A percentile compares a stretch with the other conserved stretches of the same genome.
Conservation (phyloP, 2,329 filamentous ascomycete species). For the Harringtonia lauricola region DNA sequence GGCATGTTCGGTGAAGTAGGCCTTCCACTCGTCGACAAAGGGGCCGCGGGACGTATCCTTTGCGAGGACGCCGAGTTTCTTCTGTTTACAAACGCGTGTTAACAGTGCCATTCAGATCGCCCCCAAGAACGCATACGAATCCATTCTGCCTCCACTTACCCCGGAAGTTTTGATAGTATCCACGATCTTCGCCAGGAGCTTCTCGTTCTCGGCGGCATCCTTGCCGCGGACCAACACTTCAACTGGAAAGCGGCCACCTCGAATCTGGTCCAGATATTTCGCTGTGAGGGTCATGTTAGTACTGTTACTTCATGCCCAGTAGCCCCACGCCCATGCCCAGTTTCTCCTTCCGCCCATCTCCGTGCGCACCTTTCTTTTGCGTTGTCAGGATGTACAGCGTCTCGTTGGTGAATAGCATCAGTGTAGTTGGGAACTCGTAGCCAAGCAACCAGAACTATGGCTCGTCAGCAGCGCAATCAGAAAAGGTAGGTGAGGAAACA, state of each 20-base stretch:
- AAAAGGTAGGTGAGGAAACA: not conserved
- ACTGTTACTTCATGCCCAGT: not conserved
- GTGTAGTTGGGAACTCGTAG: slow-evolving; percentile 94
- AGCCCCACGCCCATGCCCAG: no score
- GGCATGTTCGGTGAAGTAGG: slow-evolving; percentile 61
- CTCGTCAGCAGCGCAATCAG: not conserved
- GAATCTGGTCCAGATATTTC: slow-evolving; percentile 84
- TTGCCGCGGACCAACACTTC: slow-evolving; percentile 90
- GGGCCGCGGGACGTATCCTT: slow-evolving; percentile 80
- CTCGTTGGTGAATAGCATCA: slow-evolving; percentile 86
- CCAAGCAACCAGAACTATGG: slow-evolving; percentile 90
- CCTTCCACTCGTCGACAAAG: slow-evolving; percentile 95
- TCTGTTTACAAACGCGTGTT: slow-evolving; percentile 33
- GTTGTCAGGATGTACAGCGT: slow-evolving; percentile 88
- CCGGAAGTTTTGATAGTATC: slow-evolving; percentile 82
- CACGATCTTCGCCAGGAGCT: slow-evolving; percentile 73
- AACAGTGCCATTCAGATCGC: not conserved
- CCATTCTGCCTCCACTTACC: no score
- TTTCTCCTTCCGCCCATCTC: not conserved
- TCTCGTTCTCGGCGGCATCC: slow-evolving; percentile 82
- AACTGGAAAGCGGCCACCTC: slow-evolving; percentile 83
- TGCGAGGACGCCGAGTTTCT: slow-evolving; percentile 77
- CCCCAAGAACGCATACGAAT: not conserved
- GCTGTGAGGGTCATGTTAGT: slow-evolving; percentile 38
- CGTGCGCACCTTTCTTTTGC: slow-evolving; percentile 73